phyloP scores from a whole-genome alignment of 805 yeast genomes.

The Clavispora vitiphila region DNA sequence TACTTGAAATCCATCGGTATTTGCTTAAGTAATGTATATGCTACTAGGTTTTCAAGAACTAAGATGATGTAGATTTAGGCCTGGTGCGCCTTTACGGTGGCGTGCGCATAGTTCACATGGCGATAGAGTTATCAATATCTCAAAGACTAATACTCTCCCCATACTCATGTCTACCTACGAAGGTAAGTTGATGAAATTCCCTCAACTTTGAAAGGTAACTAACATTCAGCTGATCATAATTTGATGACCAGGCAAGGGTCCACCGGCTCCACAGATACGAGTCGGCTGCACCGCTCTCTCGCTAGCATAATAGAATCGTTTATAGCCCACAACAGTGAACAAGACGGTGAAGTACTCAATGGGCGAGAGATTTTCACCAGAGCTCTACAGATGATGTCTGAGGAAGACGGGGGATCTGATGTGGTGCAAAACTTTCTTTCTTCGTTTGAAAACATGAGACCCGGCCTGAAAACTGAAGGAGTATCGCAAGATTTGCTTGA shows the following conservation, averaged over 20 bases:
- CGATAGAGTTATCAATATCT: not conserved
- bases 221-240: conserved; percentile 35
- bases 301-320: conserved; percentile 32
- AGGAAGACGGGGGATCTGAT: conserved; percentile 26
- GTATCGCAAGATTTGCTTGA: conserved; percentile 71
- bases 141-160: not conserved
- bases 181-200: conserved; percentile 25
- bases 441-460: conserved; percentile 14
- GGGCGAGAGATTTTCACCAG: conserved; percentile 23
- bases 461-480: conserved; percentile 30
- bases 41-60: not conserved
- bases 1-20: not conserved
- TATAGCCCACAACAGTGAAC: conserved; percentile 15
- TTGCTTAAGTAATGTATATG: not conserved
- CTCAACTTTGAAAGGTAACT: no score
- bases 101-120: not conserved
- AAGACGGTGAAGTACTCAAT: conserved; percentile 7
- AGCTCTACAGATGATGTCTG: conserved; percentile 27
- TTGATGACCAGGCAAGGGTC: conserved; percentile 11
- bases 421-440: conserved; percentile 25
- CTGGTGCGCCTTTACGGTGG: not conserved
- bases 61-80: not conserved
- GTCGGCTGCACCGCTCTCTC: conserved; percentile 29
- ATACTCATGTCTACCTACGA: conserved; percentile 39
- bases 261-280: conserved; percentile 7